Percentiles rank a stretch among this genome's conserved stretches.
These are phyloP conservation scores for Lyophyllum shimeji DNA, from an alignment of 768 basidiomycete species.

Conservation along the genomic window DNA sequence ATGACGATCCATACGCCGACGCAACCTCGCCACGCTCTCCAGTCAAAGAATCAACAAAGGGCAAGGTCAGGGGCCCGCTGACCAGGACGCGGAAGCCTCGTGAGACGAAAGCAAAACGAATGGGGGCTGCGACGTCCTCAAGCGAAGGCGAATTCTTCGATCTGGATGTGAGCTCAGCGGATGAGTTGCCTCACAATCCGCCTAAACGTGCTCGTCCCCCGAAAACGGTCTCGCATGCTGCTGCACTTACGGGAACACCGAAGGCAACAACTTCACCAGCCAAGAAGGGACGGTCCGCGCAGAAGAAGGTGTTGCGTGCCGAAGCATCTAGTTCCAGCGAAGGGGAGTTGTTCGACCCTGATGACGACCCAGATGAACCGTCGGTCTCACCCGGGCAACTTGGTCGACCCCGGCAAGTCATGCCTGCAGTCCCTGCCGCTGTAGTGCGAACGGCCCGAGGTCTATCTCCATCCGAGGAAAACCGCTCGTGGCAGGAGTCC, in stretches of 20 bases:
- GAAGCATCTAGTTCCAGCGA: neutral
- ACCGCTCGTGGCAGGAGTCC: neutral
- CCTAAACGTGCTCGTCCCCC: slow-evolving; percentile 22
- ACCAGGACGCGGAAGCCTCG: slow-evolving; percentile 1
- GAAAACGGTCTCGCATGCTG: slow-evolving; percentile 11
- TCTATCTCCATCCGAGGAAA: neutral
- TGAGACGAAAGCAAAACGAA: slow-evolving; percentile 8
- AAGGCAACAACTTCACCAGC: neutral
- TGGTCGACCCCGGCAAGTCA: neutral
- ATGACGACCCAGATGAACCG: neutral
- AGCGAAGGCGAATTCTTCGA: slow-evolving; percentile 30
- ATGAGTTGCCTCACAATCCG: slow-evolving; percentile 18
- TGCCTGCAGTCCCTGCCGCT: neutral
- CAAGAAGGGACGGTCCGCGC: neutral
- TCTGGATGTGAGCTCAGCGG: slow-evolving; percentile 22
- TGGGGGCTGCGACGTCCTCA: slow-evolving; percentile 9
- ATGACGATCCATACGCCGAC: slow-evolving; percentile 11
- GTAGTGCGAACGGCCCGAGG: neutral
- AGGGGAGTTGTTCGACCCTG: neutral
- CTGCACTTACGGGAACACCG: neutral
- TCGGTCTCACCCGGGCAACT: neutral
- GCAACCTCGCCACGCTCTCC: neutral
- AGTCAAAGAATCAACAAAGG: slow-evolving; percentile 2
- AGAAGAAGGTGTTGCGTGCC: neutral
- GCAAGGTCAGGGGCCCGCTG: slow-evolving; percentile 12